phyloP scores from a whole-genome alignment of 768 basidiomycete genomes.

The Panaeolus papilionaceus region DNA sequence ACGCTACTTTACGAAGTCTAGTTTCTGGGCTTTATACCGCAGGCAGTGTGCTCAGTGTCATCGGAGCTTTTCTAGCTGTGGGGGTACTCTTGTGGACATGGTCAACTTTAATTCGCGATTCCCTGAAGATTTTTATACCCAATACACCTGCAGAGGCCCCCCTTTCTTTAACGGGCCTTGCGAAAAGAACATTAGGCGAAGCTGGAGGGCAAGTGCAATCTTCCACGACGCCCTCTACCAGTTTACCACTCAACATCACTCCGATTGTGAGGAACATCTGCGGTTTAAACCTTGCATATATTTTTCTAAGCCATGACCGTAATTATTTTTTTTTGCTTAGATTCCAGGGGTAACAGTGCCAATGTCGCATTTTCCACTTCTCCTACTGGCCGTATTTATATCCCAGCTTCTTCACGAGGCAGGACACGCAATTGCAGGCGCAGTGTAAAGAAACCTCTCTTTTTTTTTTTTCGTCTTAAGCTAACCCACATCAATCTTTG shows the following conservation, averaged over 20 bases:
- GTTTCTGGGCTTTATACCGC: constrained; percentile 49
- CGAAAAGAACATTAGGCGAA: constrained; percentile 14
- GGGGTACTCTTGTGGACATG: constrained; percentile 46
- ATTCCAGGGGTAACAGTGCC: constrained; percentile 87
- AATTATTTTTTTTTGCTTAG: constrained; percentile 39
- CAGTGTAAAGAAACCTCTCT: constrained; percentile 56
- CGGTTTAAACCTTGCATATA: too few species aligned
- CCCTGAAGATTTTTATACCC: background rate
- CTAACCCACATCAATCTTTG: constrained; percentile 1
- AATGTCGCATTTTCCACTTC: constrained; percentile 68
- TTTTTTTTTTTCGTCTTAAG: background rate
- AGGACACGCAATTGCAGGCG: constrained; percentile 80
- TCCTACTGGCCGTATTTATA: constrained; percentile 64
- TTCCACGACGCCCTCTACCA: background rate
- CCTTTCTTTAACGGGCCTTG: constrained; percentile 1
- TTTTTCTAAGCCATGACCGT: background rate
- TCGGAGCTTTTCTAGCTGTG: constrained; percentile 56
- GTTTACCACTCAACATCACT: constrained; percentile 26
- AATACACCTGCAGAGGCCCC: background rate
- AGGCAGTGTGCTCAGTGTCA: constrained; percentile 49
- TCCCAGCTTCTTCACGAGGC: constrained; percentile 81
- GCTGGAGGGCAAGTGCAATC: background rate
- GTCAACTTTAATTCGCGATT: background rate
- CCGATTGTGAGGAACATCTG: constrained; percentile 39
- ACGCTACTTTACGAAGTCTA: constrained; percentile 12